These are phyloP conservation scores for Colletotrichum sp. DNA, from an alignment of 2,329 filamentous ascomycete genomes.

Conservation along the genomic window DNA sequence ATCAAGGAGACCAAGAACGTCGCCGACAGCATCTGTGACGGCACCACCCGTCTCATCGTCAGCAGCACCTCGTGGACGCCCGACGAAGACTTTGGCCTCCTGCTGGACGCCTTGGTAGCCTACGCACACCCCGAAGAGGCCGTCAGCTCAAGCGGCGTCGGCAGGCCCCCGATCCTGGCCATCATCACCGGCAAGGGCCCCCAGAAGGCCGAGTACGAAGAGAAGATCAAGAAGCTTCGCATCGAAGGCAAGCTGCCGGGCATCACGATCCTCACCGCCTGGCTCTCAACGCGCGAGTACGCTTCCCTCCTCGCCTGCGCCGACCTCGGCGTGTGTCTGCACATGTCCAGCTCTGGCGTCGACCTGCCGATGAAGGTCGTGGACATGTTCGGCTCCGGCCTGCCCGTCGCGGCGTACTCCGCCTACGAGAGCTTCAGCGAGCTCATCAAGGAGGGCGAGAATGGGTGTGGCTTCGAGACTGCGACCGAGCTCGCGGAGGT, in stretches of 20 bases:
- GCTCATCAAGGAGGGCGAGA: slow-evolving; percentile 85
- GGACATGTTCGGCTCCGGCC: slow-evolving; percentile 95
- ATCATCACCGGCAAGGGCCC: slow-evolving; percentile 97
- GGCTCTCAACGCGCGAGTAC: slow-evolving; percentile 85
- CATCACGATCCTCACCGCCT: slow-evolving; percentile 79
- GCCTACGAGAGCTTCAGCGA: slow-evolving; percentile 89
- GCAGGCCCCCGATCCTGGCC: slow-evolving; percentile 66
- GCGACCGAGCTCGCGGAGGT: slow-evolving; percentile 68
- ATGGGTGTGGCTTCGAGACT: slow-evolving; percentile 84
- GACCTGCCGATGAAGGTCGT: slow-evolving; percentile 99
- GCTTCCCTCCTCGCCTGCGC: slow-evolving; percentile 83
- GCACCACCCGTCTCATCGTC: slow-evolving; percentile 73
- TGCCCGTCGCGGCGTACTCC: slow-evolving; percentile 88
- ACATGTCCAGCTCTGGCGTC: slow-evolving; percentile 92
- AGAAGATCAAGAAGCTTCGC: slow-evolving; percentile 66
- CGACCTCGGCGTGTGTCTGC: slow-evolving; percentile 88
- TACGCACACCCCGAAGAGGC: slow-evolving; percentile 65
- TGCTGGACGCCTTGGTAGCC: slow-evolving; percentile 79
- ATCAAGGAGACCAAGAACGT: slow-evolving; percentile 69
- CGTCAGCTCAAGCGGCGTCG: slow-evolving; percentile 30
- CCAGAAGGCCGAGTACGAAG: slow-evolving; percentile 77
- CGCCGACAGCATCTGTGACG: slow-evolving; percentile 62
- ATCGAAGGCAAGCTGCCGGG: slow-evolving; percentile 68
- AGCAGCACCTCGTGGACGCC: slow-evolving; percentile 97
- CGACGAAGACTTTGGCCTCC: slow-evolving; percentile 91